Evolutionary conservation across 2,329 filamentous ascomycete genomes (phyloP).

Genomic region (Gaeumannomyces sp.): DNA sequence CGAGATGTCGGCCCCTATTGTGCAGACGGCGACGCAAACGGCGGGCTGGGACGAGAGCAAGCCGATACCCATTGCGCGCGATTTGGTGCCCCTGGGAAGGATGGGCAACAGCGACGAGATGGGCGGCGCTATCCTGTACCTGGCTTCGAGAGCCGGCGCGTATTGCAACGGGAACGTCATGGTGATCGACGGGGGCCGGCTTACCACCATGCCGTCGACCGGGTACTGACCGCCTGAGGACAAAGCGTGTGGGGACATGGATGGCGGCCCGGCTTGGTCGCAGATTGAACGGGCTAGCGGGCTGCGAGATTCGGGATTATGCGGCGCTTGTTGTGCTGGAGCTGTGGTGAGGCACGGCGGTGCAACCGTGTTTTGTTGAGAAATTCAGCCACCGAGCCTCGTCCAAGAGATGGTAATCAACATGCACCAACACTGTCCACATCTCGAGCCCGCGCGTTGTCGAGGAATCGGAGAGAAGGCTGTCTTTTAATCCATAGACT

Average conservation of each 20-base stretch:
- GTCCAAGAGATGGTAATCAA: no score
- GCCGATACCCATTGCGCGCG: constrained; percentile 29
- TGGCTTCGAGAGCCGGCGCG: constrained; percentile 57
- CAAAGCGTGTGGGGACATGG: not conserved
- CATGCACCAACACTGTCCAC: no score
- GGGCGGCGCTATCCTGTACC: constrained; percentile 57
- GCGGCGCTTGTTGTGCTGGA: no score
- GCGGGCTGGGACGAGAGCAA: constrained; percentile 25
- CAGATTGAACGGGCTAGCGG: not conserved
- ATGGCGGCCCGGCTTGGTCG: not conserved
- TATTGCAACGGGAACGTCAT: constrained; percentile 61
- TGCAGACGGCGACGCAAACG: constrained; percentile 25
- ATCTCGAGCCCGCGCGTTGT: no score
- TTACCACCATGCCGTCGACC: constrained; percentile 48
- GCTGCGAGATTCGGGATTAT: not conserved
- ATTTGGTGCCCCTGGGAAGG: constrained; percentile 50
- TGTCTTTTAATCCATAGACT: no score
- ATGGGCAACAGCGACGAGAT: constrained; percentile 58
- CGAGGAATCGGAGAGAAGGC: no score
- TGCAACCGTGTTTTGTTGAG: no score
- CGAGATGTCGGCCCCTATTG: constrained; percentile 50
- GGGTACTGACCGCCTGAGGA: constrained; percentile 15
- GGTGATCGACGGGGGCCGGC: constrained; percentile 56
- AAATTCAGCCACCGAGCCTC: no score
- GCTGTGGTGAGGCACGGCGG: no score